phyloP scores from a whole-genome alignment of 257 asterid species.

The Solanum tacnaense region DNA sequence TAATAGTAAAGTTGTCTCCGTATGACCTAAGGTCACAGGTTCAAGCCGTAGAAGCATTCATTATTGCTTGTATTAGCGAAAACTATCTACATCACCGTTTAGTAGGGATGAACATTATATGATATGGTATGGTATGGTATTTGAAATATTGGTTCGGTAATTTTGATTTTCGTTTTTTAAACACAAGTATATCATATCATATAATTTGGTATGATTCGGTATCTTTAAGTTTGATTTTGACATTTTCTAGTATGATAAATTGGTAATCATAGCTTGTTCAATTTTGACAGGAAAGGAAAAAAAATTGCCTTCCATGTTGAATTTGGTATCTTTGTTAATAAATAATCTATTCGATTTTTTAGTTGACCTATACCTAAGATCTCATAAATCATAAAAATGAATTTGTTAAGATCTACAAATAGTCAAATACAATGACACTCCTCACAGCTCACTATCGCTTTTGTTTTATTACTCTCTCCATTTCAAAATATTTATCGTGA shows the following conservation, averaged over 20 bases:
- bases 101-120: neutral
- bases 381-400: neutral
- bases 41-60: neutral
- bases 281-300: neutral
- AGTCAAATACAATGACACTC: neutral
- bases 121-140: too few species aligned
- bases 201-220: too few species aligned
- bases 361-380: neutral
- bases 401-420: neutral
- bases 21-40: neutral
- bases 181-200: too few species aligned
- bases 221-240: neutral
- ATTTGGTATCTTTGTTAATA: neutral
- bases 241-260: too few species aligned
- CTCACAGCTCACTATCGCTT: neutral
- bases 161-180: neutral
- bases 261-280: neutral
- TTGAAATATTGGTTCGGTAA: neutral
- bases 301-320: neutral
- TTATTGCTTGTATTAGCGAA: neutral
- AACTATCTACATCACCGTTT: neutral
- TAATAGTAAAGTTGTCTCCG: neutral
- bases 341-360: neutral
- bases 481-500: neutral
- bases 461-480: neutral